A percentile compares a stretch with the other conserved stretches of the same genome.
Conservation (phyloP, 2,329 filamentous ascomycete species). For the Nothophaeocryptopus gaeumannii region DNA sequence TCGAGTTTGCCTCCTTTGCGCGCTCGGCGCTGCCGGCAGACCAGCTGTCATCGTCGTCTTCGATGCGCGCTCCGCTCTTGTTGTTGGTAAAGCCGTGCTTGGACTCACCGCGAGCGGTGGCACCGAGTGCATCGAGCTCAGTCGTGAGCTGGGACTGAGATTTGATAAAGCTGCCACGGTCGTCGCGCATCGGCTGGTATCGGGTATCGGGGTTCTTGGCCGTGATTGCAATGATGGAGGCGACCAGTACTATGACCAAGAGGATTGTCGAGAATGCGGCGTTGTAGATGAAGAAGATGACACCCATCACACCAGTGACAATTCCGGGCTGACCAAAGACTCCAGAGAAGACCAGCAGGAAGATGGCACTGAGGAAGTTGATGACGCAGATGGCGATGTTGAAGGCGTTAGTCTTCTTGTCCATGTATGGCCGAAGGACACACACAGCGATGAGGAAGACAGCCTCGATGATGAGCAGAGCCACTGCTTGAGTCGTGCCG, state of each 20-base stretch:
- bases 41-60: constrained; percentile 68
- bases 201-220: constrained; percentile 92
- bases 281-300: constrained; percentile 85
- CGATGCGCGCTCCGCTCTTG: constrained; percentile 56
- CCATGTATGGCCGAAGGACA: constrained; percentile 92
- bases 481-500: constrained; percentile 73
- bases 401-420: constrained; percentile 96
- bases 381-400: constrained; percentile 88
- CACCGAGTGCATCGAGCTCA: constrained; percentile 84
- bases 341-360: constrained; percentile 82
- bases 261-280: constrained; percentile 79
- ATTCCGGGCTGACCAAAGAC: constrained; percentile 80
- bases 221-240: constrained; percentile 74
- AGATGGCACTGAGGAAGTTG: constrained; percentile 88
- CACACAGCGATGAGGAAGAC: constrained; percentile 72
- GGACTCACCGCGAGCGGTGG: constrained; percentile 78
- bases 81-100: constrained; percentile 54
- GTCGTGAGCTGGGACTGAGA: constrained; percentile 84
- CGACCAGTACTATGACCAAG: constrained; percentile 75
- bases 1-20: constrained; percentile 36
- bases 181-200: constrained; percentile 95
- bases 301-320: constrained; percentile 82
- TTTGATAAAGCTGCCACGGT: constrained; percentile 96
- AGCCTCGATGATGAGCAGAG: constrained; percentile 78
- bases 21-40: constrained; percentile 52